phyloP scores from a whole-genome alignment of 164 flowering plant species.

The Echeveria elegans region DNA sequence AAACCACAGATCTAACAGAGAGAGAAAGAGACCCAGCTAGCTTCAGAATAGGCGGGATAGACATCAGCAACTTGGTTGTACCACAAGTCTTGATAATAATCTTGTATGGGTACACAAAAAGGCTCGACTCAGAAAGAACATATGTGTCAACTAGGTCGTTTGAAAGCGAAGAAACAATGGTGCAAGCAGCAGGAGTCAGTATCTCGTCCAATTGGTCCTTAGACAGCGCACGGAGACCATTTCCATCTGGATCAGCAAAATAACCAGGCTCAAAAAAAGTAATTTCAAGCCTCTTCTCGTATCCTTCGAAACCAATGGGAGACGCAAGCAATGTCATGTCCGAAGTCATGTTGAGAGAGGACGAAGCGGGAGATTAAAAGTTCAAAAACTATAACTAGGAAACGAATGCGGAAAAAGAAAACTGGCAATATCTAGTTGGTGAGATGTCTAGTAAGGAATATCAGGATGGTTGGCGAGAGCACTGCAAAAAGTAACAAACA shows the following conservation, averaged over 20 bases:
- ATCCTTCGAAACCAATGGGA: constrained; percentile 90
- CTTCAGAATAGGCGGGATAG: constrained; percentile 62
- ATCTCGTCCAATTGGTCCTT: constrained; percentile 60
- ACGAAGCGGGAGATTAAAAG: constrained; percentile 6
- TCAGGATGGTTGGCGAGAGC: constrained; percentile 86
- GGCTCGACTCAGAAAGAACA: constrained; percentile 88
- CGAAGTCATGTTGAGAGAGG: constrained; percentile 2
- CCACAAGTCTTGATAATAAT: constrained; percentile 85
- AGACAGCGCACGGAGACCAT: constrained; percentile 56
- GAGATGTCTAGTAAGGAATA: constrained; percentile 11
- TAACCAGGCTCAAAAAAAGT: constrained; percentile 48
- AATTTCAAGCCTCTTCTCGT: constrained; percentile 79
- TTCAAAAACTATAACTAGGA: not conserved
- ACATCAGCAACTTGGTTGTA: constrained; percentile 65
- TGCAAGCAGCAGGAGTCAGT: constrained; percentile 68
- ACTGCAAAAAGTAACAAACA: constrained; percentile 40
- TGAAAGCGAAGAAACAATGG: constrained; percentile 59
- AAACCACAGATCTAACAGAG: constrained; percentile 47
- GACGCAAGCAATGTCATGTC: constrained; percentile 43
- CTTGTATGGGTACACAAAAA: constrained; percentile 74
- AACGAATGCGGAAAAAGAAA: constrained; percentile 10
- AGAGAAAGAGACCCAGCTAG: constrained; percentile 47
- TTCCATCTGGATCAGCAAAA: constrained; percentile 49
- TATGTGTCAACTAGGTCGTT: constrained; percentile 65
- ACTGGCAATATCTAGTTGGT: constrained; percentile 16